Percentiles rank a stretch among this genome's conserved stretches.
Evolutionary conservation across 2,329 filamentous ascomycete genomes (phyloP).

Genomic region (Fusarium poae): DNA sequence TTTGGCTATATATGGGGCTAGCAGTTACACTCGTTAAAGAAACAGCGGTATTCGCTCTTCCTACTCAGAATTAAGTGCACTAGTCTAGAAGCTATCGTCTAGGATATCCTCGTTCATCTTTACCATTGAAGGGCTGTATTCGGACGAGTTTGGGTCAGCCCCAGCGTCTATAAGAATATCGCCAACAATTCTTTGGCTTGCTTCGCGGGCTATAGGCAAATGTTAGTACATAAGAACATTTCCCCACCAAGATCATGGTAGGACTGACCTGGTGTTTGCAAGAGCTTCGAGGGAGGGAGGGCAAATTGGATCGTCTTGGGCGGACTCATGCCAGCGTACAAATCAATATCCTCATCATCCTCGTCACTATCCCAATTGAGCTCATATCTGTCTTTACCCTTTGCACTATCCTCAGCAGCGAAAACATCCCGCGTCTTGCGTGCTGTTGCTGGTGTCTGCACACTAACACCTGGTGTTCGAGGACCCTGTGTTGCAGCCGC

Average conservation of each 20-base stretch:
- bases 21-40: neutral
- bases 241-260: neutral
- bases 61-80: neutral
- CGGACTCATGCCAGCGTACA: constrained; percentile 82
- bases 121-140: constrained; percentile 75
- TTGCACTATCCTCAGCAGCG: constrained; percentile 48
- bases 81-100: constrained; percentile 73
- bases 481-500: constrained; percentile 62
- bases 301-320: constrained; percentile 94
- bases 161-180: constrained; percentile 83
- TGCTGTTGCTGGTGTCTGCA: constrained; percentile 76
- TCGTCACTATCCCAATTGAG: constrained; percentile 82
- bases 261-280: constrained; percentile 81
- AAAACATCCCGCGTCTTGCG: constrained; percentile 66
- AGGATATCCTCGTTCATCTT: constrained; percentile 73
- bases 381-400: constrained; percentile 62
- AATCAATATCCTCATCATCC: constrained; percentile 72
- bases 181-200: constrained; percentile 83
- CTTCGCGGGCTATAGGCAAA: constrained; percentile 73
- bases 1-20: constrained; percentile 19
- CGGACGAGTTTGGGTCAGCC: constrained; percentile 66
- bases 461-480: constrained; percentile 85
- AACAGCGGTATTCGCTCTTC: neutral
- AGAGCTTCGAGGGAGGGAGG: constrained; percentile 78
- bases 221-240: neutral